phyloP scores from a whole-genome alignment of 2,329 filamentous ascomycete genomes.

The Monilinia fructigena region DNA sequence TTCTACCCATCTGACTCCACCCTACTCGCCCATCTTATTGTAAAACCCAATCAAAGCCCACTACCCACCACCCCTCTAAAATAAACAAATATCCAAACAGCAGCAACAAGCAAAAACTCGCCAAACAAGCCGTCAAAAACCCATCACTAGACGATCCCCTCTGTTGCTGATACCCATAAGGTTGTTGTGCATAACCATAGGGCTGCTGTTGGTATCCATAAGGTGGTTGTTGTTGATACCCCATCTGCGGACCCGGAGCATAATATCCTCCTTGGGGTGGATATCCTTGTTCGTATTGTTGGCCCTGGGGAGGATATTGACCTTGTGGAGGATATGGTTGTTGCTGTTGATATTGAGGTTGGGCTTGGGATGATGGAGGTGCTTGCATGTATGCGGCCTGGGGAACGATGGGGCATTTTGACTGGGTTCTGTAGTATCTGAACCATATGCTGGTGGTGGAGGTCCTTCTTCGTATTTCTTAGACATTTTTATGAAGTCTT shows the following conservation, averaged over 20 bases:
- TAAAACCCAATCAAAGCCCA: not conserved
- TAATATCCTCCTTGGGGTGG: slow-evolving; percentile 31
- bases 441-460: slow-evolving; percentile 34
- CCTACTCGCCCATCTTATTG: not conserved
- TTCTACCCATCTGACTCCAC: not conserved
- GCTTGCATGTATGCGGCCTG: slow-evolving; percentile 29
- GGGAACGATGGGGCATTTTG: slow-evolving; percentile 24
- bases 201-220: slow-evolving; percentile 34
- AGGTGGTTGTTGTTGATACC: slow-evolving; percentile 26
- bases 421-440: slow-evolving; percentile 13
- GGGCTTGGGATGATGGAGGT: not conserved
- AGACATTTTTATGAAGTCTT: slow-evolving; percentile 26
- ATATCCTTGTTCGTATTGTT: slow-evolving; percentile 21
- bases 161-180: slow-evolving; percentile 33
- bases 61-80: slow-evolving; percentile 38
- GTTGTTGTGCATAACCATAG: slow-evolving; percentile 34
- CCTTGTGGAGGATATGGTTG: slow-evolving; percentile 22
- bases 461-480: slow-evolving; percentile 29
- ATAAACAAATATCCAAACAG: slow-evolving; percentile 49
- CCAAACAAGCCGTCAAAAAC: slow-evolving; percentile 46
- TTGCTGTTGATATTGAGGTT: slow-evolving; percentile 30
- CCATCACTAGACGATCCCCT: slow-evolving; percentile 45
- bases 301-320: slow-evolving; percentile 17
- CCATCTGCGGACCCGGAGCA: slow-evolving; percentile 33
- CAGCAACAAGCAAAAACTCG: slow-evolving; percentile 51